Conservation (phyloP, 768 basidiomycete species). For the Mycena polygramma region DNA sequence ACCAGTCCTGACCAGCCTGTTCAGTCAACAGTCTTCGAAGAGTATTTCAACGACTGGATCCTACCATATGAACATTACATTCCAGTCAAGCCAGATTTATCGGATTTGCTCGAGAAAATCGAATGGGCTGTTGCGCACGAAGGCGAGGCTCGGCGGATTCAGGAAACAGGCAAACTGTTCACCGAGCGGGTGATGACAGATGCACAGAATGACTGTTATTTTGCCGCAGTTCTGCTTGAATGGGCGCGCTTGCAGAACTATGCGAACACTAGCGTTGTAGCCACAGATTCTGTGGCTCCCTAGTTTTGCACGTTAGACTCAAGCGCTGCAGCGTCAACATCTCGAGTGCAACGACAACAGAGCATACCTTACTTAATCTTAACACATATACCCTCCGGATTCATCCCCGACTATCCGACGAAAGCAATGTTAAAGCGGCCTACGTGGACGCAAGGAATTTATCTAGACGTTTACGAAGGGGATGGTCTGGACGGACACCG, state of each 20-base stretch:
- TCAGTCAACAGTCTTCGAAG: slow-evolving; percentile 31
- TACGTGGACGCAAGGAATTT: slow-evolving; percentile 59
- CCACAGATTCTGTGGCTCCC: not conserved
- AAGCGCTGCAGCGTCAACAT: not conserved
- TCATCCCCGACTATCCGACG: not conserved
- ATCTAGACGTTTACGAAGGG: slow-evolving; percentile 77
- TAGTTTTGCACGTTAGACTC: not conserved
- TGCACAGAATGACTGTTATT: slow-evolving; percentile 32
- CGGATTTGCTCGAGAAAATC: slow-evolving; percentile 25
- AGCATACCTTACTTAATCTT: not conserved
- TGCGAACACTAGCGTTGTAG: not conserved
- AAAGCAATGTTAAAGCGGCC: slow-evolving; percentile 20
- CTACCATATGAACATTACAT: slow-evolving; percentile 31
- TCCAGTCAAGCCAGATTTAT: slow-evolving; percentile 22
- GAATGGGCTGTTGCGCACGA: slow-evolving; percentile 31
- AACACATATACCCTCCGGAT: not conserved
- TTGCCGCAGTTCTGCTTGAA: slow-evolving; percentile 25
- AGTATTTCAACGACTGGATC: slow-evolving; percentile 35
- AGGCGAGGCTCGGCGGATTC: slow-evolving; percentile 30
- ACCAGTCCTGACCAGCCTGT: no score
- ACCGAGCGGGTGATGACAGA: slow-evolving; percentile 32
- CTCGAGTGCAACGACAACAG: not conserved
- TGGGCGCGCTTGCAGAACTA: slow-evolving; percentile 30
- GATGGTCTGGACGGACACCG: slow-evolving; percentile 74
- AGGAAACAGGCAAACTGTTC: slow-evolving; percentile 32